Percentiles rank a stretch among this genome's conserved stretches.
Conservation (phyloP, 2,329 filamentous ascomycete genomes). For the Raffaelea albimanens region DNA sequence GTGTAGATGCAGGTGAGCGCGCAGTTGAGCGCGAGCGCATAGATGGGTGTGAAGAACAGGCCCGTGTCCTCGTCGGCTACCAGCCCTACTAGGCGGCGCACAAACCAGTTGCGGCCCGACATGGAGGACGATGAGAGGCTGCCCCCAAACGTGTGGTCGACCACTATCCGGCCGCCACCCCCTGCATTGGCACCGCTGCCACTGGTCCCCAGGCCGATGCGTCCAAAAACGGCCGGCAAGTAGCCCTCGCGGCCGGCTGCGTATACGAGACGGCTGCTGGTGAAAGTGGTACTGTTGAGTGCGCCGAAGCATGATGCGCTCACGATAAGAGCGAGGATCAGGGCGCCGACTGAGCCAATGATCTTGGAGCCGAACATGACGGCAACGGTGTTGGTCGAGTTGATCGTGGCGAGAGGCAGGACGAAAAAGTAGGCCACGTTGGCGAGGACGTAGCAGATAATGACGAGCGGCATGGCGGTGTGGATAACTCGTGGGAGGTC, state of each 20-base stretch:
- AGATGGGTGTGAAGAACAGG: conserved; percentile 89
- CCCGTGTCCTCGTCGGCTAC: conserved; percentile 70
- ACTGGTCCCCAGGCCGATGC: conserved; percentile 52
- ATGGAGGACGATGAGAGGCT: neutral
- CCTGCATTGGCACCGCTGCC: neutral
- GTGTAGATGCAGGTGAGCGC: conserved; percentile 68
- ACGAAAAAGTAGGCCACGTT: conserved; percentile 95
- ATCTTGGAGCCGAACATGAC: conserved; percentile 87
- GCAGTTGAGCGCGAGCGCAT: conserved; percentile 78
- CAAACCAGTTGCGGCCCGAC: conserved; percentile 42
- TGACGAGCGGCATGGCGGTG: conserved; percentile 91
- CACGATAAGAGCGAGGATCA: conserved; percentile 82
- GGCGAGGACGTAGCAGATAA: conserved; percentile 79
- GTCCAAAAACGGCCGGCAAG: conserved; percentile 73
- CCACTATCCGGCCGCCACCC: conserved; percentile 18
- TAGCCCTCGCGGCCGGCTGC: conserved; percentile 93
- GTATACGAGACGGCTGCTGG: conserved; percentile 83
- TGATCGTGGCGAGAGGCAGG: conserved; percentile 69
- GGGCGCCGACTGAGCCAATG: conserved; percentile 72
- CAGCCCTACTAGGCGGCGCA: conserved; percentile 48
- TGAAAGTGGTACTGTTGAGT: conserved; percentile 90
- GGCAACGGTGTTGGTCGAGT: conserved; percentile 87
- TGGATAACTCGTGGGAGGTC: conserved; percentile 94
- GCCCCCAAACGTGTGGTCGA: conserved; percentile 29
- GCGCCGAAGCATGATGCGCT: conserved; percentile 89